Evolutionary conservation across 2,329 filamentous ascomycete species (phyloP).

Genomic region (Aureobasidium sp.): DNA sequence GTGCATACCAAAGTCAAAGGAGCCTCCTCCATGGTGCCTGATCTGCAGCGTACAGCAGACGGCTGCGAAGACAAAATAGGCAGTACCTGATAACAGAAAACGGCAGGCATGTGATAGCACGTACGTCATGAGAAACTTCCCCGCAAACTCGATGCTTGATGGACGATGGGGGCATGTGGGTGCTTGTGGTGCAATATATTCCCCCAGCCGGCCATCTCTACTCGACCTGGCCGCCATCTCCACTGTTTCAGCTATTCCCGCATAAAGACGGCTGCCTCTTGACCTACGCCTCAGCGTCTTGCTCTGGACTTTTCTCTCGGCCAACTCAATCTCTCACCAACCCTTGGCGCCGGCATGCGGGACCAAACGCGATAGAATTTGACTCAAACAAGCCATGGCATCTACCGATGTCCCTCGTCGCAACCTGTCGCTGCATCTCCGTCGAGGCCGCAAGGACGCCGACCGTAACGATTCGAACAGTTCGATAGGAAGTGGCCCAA

Average conservation of each 20-base stretch:
- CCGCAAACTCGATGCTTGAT: neutral
- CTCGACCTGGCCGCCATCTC: neutral
- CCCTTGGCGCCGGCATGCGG: constrained; percentile 9
- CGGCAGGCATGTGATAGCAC: neutral
- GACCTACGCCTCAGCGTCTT: neutral
- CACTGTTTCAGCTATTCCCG: neutral
- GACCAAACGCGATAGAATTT: neutral
- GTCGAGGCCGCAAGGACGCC: constrained; percentile 20
- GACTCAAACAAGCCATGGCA: neutral
- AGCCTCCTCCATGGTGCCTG: constrained; percentile 54
- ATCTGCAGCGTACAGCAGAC: neutral
- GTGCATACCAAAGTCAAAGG: constrained; percentile 53
- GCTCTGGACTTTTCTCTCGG: neutral
- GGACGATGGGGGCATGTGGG: neutral
- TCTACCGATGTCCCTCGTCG: constrained; percentile 18
- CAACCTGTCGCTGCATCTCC: constrained; percentile 20
- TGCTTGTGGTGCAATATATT: neutral
- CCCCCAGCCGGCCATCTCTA: neutral
- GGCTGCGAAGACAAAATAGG: neutral
- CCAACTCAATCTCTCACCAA: neutral
- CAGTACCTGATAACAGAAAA: neutral
- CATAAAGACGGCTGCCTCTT: neutral
- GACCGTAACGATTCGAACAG: constrained; percentile 22
- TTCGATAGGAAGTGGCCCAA: constrained; percentile 21
- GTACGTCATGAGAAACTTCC: neutral